Percentiles rank a stretch among this genome's conserved stretches.
Evolutionary conservation across 805 yeast genomes (phyloP).

Genomic region (Danielozyma ontarioensis): DNA sequence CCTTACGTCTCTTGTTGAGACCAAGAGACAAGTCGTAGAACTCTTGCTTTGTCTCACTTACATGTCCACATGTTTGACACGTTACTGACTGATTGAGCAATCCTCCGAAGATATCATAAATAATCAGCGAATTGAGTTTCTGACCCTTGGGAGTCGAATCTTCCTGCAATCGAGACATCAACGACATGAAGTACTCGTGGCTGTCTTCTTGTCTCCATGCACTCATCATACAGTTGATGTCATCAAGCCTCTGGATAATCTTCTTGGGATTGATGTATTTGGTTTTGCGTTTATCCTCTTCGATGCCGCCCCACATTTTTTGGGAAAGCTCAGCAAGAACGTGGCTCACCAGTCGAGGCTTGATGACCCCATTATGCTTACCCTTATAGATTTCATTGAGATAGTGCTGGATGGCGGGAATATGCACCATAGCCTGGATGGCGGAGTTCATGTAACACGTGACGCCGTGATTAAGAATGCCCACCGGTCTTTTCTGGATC

Average conservation of each 20-base stretch:
- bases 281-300: conserved; percentile 34
- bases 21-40: conserved; percentile 89
- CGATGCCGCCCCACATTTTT: conserved; percentile 67
- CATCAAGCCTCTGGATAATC: conserved; percentile 65
- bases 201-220: conserved; percentile 98
- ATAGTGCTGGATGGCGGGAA: conserved; percentile 87
- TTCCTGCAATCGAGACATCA: conserved; percentile 83
- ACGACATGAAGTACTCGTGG: conserved; percentile 93
- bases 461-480: conserved; percentile 86
- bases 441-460: conserved; percentile 97
- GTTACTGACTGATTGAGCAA: conserved; percentile 76
- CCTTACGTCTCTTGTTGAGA: conserved; percentile 41
- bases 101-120: conserved; percentile 95
- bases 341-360: conserved; percentile 56
- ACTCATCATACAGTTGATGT: conserved; percentile 92
- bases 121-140: conserved; percentile 72
- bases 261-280: conserved; percentile 69
- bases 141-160: conserved; percentile 89
- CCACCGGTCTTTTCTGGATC: conserved; percentile 53
- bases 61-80: conserved; percentile 76
- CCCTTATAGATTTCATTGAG: conserved; percentile 58
- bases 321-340: conserved; percentile 63
- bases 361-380: conserved; percentile 42
- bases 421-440: conserved; percentile 82
- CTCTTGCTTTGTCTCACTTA: conserved; percentile 86